These are phyloP conservation scores for Mortierella sp. DNA, from an alignment of 371 early-diverging fungal species.

Conservation along the genomic window DNA sequence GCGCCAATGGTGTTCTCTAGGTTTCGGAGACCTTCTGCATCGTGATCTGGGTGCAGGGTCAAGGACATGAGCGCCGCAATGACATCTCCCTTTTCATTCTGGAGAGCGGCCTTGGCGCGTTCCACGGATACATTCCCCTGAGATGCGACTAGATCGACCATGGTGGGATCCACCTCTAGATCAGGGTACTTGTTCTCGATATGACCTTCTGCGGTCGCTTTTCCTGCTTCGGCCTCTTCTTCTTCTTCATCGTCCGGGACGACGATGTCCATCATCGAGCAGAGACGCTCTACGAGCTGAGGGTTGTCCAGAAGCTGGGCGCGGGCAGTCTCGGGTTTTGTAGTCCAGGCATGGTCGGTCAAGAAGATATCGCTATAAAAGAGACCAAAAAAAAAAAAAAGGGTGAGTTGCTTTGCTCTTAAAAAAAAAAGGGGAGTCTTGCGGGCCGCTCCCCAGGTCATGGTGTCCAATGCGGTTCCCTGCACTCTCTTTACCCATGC, in stretches of 20 bases:
- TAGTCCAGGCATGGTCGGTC: constrained; percentile 81
- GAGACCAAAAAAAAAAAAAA: neutral
- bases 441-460: too few species aligned
- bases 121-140: constrained; percentile 69
- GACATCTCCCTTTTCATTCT: constrained; percentile 68
- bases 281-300: constrained; percentile 69
- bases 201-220: constrained; percentile 23
- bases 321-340: constrained; percentile 65
- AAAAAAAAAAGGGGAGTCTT: neutral
- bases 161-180: constrained; percentile 55
- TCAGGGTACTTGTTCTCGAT: constrained; percentile 44
- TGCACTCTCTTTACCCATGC: constrained; percentile 64
- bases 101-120: constrained; percentile 67
- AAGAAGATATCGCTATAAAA: constrained; percentile 69
- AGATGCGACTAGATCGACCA: constrained; percentile 65
- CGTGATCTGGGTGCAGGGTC: constrained; percentile 52
- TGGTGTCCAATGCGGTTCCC: too few species aligned
- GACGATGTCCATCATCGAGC: constrained; percentile 69
- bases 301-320: constrained; percentile 64
- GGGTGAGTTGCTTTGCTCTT: neutral
- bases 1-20: constrained; percentile 46
- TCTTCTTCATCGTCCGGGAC: constrained; percentile 54
- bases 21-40: constrained; percentile 40
- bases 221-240: constrained; percentile 55
- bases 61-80: constrained; percentile 70